Conservation (phyloP, 1,139 yeast species). For the Debaryomyces sp. region DNA sequence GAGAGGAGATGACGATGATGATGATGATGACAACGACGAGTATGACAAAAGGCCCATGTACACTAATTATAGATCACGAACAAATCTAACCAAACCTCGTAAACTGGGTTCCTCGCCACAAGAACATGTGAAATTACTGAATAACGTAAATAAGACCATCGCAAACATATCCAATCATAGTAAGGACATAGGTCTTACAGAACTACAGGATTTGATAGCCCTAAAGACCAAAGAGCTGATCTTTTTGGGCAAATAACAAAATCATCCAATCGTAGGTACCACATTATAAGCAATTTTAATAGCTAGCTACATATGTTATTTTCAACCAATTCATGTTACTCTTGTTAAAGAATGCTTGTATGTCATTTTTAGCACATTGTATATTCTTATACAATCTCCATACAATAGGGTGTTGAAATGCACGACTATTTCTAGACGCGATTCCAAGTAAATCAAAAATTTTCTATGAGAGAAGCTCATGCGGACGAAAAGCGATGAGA, state of each 20-base stretch:
- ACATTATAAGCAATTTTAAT: not conserved
- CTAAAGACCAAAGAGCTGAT: slow-evolving; percentile 21
- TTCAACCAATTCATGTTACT: not conserved
- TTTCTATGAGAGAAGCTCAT: not conserved
- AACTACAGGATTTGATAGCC: slow-evolving; percentile 21
- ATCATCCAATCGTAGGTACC: not conserved
- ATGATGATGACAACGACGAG: slow-evolving; percentile 1
- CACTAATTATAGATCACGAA: not conserved
- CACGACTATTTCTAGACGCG: slow-evolving; percentile 2
- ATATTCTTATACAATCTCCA: not conserved
- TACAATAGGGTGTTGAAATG: not conserved
- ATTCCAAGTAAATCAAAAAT: not conserved
- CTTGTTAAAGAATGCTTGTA: not conserved
- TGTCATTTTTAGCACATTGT: not conserved
- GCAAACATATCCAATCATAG: slow-evolving; percentile 9
- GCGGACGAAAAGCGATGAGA: slow-evolving; percentile 7
- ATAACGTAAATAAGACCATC: slow-evolving; percentile 5
- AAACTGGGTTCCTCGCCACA: not conserved
- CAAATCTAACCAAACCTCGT: not conserved
- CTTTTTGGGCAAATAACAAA: slow-evolving; percentile 10
- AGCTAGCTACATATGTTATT: not conserved
- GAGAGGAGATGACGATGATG: slow-evolving; percentile 7
- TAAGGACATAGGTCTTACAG: slow-evolving; percentile 12
- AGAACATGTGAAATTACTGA: not conserved
- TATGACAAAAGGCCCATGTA: not conserved